A percentile compares a stretch with the other conserved stretches of the same genome.
phyloP scores from a whole-genome alignment of 2,329 filamentous ascomycete species.

The Ophiostoma tasmaniense region DNA sequence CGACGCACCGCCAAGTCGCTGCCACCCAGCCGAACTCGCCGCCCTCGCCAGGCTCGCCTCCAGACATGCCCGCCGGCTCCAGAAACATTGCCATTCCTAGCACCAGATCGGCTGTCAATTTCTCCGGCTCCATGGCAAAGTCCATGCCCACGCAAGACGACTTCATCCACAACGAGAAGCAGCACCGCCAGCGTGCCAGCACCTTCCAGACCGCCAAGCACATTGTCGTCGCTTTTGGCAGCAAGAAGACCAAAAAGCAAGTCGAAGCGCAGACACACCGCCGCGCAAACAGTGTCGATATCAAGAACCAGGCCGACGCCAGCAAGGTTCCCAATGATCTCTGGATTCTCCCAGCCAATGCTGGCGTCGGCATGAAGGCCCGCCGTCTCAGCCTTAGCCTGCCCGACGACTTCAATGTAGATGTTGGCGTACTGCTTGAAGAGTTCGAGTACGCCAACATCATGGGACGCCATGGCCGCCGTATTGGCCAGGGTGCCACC shows the following conservation, averaged over 20 bases:
- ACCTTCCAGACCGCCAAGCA: slow-evolving; percentile 40
- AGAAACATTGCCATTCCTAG: slow-evolving; percentile 17
- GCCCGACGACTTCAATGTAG: slow-evolving; percentile 65
- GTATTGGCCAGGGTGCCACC: slow-evolving; percentile 73
- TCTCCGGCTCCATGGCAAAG: slow-evolving; percentile 15
- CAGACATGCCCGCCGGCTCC: slow-evolving; percentile 33
- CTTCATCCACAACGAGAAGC: slow-evolving; percentile 40
- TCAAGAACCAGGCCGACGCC: slow-evolving; percentile 24
- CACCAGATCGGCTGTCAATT: slow-evolving; percentile 5
- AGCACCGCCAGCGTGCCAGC: slow-evolving; percentile 31
- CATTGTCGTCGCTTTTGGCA: slow-evolving; percentile 30
- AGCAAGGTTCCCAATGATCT: slow-evolving; percentile 26
- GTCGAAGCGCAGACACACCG: slow-evolving; percentile 19
- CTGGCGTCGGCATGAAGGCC: slow-evolving; percentile 68
- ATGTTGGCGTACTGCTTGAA: slow-evolving; percentile 57
- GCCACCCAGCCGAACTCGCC: slow-evolving; percentile 43
- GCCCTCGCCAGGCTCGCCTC: slow-evolving; percentile 39
- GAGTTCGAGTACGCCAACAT: slow-evolving; percentile 66
- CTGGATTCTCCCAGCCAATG: slow-evolving; percentile 56
- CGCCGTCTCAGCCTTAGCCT: slow-evolving; percentile 67
- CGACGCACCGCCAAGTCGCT: slow-evolving; percentile 37
- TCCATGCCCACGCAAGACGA: slow-evolving; percentile 36
- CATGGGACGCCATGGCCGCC: slow-evolving; percentile 63
- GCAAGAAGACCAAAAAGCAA: slow-evolving; percentile 20
- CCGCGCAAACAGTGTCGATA: slow-evolving; percentile 44